A percentile compares a stretch with the other conserved stretches of the same genome.
These are phyloP conservation scores for Kwoniella dendrophila DNA, from an alignment of 768 basidiomycete species.

Conservation along the genomic window DNA sequence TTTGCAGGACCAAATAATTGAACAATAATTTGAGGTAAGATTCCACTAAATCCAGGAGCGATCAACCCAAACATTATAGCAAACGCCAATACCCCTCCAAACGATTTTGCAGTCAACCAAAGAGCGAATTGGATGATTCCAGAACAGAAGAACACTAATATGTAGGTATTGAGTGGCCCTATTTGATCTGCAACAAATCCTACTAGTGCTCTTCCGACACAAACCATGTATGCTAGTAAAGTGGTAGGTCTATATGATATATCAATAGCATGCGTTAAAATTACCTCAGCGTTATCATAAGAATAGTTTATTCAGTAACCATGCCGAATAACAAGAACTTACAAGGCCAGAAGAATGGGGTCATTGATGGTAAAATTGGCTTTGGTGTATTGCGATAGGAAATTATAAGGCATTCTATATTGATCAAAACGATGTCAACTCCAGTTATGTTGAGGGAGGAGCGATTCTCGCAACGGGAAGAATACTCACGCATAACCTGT, in stretches of 20 bases:
- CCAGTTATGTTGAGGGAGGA: too few relatives aligned
- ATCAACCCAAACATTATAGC: slow-evolving; percentile 35
- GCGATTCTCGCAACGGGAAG: too few relatives aligned
- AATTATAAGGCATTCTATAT: slow-evolving; percentile 15
- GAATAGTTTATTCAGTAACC: background rate
- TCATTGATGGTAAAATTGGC: slow-evolving; percentile 5
- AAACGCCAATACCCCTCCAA: slow-evolving; percentile 38
- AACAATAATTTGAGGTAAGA: slow-evolving; percentile 38
- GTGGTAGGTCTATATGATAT: slow-evolving; percentile 24
- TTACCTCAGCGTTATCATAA: background rate
- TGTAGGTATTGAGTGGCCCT: slow-evolving; percentile 47
- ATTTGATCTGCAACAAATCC: slow-evolving; percentile 43
- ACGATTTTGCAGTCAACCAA: slow-evolving; percentile 41
- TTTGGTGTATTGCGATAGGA: slow-evolving; percentile 15
- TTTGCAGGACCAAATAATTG: slow-evolving; percentile 39
- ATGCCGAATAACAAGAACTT: slow-evolving; percentile 9
- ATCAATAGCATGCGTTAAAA: background rate
- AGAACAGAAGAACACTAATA: slow-evolving; percentile 31
- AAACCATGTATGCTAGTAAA: slow-evolving; percentile 28
- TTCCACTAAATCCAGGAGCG: slow-evolving; percentile 33
- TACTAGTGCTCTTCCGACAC: slow-evolving; percentile 36
- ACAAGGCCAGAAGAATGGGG: slow-evolving; percentile 31
- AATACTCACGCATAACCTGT: slow-evolving; percentile 32
- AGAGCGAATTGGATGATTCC: slow-evolving; percentile 37
- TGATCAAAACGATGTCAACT: background rate